Base-by-base conservation (phyloP, 768 basidiomycete species). In the Lentinus tigrinus region DNA sequence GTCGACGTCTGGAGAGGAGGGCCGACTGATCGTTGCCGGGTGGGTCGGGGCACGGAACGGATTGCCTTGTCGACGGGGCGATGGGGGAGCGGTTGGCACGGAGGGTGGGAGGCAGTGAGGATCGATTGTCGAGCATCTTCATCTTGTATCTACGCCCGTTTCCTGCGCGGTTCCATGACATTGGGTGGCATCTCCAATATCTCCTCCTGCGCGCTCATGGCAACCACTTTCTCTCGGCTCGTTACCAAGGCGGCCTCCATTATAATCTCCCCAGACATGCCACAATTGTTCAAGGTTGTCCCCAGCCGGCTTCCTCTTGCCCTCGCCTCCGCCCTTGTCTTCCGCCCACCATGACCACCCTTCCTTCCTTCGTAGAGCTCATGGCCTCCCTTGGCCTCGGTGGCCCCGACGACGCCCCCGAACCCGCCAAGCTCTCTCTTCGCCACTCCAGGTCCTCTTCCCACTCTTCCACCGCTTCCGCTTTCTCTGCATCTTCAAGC, bases 291-390 rank as follows among this genome's bases (percentile, higher is more conserved):
- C 61, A 44, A 47, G 58, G 52, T 56, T 58, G 47, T 42, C 54
- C 55, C 50, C 58, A 53, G 23, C 59, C 39, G 55, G 26, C 23
- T 31, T 54, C 26, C 39, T 31, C 56, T 44, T 38, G 37, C 55
- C 38, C 43, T 50, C 51, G 26, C 47, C 52, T 49, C 31, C 57
- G 61, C 68, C 57, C 48, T 60, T 71, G 67, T 67, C 68, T 61
- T 74, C 73, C 72, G 72, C 69, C 72, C 51, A 48, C 63, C 66
- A 90, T 87, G 87, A 78, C 87, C 69, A 73, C 88, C 67, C 85
- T 93, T 66, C 91, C 91, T 68, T 92, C 91, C 56, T 93, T 93
- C 71, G 85, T 91, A 57, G 86, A 92, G 75, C 88, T 93, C 70
- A 91, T 93, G 89, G 83, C 84, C 61, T 83, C 91, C 59, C 78